Conservation (phyloP, 192 early-diverging fungal genomes). For the Jimgerdemannia lactiflua region DNA sequence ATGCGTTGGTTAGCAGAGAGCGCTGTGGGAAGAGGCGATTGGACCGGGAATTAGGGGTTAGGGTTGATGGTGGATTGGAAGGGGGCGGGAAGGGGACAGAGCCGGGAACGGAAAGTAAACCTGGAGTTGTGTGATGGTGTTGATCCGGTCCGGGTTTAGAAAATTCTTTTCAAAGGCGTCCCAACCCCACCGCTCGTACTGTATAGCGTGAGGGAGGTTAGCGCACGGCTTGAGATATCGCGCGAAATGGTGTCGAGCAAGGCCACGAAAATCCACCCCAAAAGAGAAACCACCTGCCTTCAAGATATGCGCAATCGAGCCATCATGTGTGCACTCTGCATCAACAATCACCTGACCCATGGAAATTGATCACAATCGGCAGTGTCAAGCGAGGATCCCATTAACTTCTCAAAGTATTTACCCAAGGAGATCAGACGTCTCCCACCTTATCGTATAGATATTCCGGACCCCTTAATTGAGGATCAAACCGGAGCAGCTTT, state of each 20-base stretch:
- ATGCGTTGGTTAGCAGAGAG: constrained; percentile 72
- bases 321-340: constrained; percentile 88
- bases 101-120: constrained; percentile 12
- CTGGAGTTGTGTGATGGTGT: constrained; percentile 61
- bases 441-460: constrained; percentile 57
- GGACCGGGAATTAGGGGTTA: not conserved
- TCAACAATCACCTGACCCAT: constrained; percentile 48
- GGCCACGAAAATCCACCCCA: too few species aligned
- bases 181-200: constrained; percentile 82
- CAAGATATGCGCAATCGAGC: constrained; percentile 73
- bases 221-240: too few species aligned
- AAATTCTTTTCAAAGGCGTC: constrained; percentile 76
- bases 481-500: constrained; percentile 59
- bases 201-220: not conserved
- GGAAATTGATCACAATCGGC: not conserved
- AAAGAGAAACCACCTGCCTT: constrained; percentile 36
- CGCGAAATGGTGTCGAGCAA: too few species aligned
- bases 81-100: constrained; percentile 9
- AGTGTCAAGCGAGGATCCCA: too few species aligned
- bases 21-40: constrained; percentile 33
- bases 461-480: constrained; percentile 67
- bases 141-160: constrained; percentile 57
- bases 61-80: not conserved
- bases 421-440: too few species aligned
- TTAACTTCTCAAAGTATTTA: too few species aligned